Conservation (phyloP, 805 yeast genomes). For the Lachancea lanzarotensis region DNA sequence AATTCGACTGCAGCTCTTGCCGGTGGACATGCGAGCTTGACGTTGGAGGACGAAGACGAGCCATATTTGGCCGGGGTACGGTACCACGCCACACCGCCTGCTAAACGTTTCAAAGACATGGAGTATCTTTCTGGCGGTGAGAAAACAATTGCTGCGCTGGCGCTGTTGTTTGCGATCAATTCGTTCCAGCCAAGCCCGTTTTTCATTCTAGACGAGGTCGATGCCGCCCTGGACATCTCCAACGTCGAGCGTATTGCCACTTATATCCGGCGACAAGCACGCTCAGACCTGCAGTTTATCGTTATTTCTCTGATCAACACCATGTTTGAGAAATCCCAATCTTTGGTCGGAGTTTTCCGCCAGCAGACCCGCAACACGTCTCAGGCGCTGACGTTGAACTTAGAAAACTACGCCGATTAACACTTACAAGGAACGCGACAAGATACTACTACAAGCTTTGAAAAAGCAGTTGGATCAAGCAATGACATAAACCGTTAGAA, state of each 20-base stretch:
- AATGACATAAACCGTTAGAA: not conserved
- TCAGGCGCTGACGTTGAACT: slow-evolving; percentile 64
- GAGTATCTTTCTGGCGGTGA: slow-evolving; percentile 94
- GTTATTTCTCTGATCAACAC: slow-evolving; percentile 87
- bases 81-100: slow-evolving; percentile 94
- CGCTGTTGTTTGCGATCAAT: slow-evolving; percentile 84
- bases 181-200: slow-evolving; percentile 91
- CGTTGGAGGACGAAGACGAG: slow-evolving; percentile 82
- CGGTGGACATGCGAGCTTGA: slow-evolving; percentile 91
- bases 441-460: too few relatives aligned
- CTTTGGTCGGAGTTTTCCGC: slow-evolving; percentile 87
- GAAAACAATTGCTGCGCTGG: slow-evolving; percentile 92
- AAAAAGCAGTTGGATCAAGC: too few relatives aligned
- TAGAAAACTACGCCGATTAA: slow-evolving; percentile 42
- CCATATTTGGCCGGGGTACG: slow-evolving; percentile 79
- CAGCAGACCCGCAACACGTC: slow-evolving; percentile 71
- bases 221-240: slow-evolving; percentile 89
- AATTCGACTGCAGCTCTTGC: slow-evolving; percentile 55
- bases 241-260: slow-evolving; percentile 85
- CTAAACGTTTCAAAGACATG: slow-evolving; percentile 89
- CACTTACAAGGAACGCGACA: too few relatives aligned
- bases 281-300: slow-evolving; percentile 79
- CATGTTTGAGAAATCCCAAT: slow-evolving; percentile 80
- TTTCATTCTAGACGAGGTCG: slow-evolving; percentile 94
- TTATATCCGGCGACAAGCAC: slow-evolving; percentile 69